Evolutionary conservation across 306 rosid genomes (phyloP), one percentile per base, ranked within the genome.

Genomic region (Vigna hirtella): DNA sequence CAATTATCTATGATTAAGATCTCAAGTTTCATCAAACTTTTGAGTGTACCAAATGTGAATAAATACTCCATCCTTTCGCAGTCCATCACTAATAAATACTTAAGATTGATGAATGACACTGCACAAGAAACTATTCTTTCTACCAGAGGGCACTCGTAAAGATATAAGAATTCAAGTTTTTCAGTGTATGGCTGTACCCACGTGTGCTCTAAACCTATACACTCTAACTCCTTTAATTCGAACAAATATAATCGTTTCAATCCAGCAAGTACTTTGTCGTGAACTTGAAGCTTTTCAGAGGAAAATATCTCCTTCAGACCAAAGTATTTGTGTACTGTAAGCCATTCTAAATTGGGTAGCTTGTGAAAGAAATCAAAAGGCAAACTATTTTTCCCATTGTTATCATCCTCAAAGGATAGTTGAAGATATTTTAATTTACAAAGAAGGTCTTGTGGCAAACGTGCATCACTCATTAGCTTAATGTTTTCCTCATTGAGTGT

Each of bases 61-160:
- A 83, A 38, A 40, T 11, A 77, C 18, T 65, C 30, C 75, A 63
- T 17, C 32, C 10, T n/a, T 4, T 0, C 0, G 5, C 70, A 65
- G n/a, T 0, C 0, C 0, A 0, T 0, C 30, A 65, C 30, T 18
- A 18, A 0, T 0, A 0, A 4, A 9, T 18, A 0, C 10, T 65
- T 65, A 2, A 65, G 5, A 18, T 38, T 38, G 32, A 38, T 65
- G 70, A 65, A 65, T 5, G 70, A 65, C 2, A 65, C 32, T 9
- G 16, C 15, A n/a, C 4, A 15, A 0, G 6, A 0, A 22, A 32
- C 68, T 64, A 64, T 1, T 0, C 9, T 64, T 64, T 38, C 9
- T 2, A 64, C 4, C 0, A 1, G 26, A 38, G 28, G 4, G 32
- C 32, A 28, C 7, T 16, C 9, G 0, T 0, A 0, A 0, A 36